Evolutionary conservation across 1,284 basidiomycete genomes (phyloP).

Genomic region (Microstroma glucosiphilum): DNA sequence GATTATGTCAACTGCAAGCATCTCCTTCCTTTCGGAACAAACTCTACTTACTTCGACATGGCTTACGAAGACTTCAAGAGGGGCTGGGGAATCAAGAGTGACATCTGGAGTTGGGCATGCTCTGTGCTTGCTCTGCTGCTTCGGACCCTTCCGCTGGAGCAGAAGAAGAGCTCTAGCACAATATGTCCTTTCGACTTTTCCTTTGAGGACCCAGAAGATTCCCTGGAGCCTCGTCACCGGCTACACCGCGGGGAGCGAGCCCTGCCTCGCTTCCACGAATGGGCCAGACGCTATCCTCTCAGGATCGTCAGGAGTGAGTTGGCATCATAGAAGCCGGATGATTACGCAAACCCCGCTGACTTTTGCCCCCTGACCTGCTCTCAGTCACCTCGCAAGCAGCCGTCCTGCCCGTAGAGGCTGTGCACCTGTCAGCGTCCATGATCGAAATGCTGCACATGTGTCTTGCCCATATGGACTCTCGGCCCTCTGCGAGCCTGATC

Average conservation of each 20-base stretch:
- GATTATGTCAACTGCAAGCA: conserved; percentile 30
- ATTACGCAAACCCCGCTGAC: not conserved
- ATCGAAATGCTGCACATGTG: conserved; percentile 19
- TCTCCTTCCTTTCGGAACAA: conserved; percentile 16
- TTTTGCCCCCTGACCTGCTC: not conserved
- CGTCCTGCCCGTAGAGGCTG: conserved; percentile 16
- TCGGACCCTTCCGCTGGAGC: conserved; percentile 19
- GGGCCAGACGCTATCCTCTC: conserved; percentile 31
- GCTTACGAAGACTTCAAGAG: conserved; percentile 28
- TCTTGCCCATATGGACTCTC: conserved; percentile 24
- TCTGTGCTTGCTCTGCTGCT: conserved; percentile 28
- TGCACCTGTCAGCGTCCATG: conserved; percentile 16
- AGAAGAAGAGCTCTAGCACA: conserved; percentile 25
- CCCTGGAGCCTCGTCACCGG: conserved; percentile 26
- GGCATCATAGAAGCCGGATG: not conserved
- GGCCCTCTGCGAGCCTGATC: conserved; percentile 27
- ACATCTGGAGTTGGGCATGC: conserved; percentile 44
- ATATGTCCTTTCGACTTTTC: conserved; percentile 40
- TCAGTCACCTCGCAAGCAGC: conserved; percentile 11
- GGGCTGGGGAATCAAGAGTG: conserved; percentile 38
- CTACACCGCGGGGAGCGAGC: conserved; percentile 23
- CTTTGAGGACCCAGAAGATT: conserved; percentile 29
- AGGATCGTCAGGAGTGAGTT: conserved; percentile 25
- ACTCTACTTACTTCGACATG: conserved; percentile 21
- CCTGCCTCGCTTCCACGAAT: conserved; percentile 34